phyloP scores from a whole-genome alignment of 805 yeast genomes.

The Starmerella davenportii region DNA sequence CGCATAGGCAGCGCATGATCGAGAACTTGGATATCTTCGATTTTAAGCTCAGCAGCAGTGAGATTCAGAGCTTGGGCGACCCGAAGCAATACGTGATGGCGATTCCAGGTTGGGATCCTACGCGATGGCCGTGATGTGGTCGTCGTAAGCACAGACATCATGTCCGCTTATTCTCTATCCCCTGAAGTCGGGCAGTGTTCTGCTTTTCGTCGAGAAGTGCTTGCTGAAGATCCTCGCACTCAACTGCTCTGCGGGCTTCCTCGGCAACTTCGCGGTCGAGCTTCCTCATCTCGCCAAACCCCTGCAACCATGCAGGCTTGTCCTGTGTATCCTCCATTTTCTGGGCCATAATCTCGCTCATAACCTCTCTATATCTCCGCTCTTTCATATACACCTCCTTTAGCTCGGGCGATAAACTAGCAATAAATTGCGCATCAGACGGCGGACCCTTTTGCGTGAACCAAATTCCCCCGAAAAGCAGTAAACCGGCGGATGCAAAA shows the following conservation, averaged over 20 bases:
- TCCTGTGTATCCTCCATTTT: slow-evolving; percentile 12
- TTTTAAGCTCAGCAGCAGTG: slow-evolving; percentile 24
- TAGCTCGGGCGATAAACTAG: slow-evolving; percentile 64
- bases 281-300: slow-evolving; percentile 17
- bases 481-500: slow-evolving; percentile 37
- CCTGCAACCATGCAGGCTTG: slow-evolving; percentile 21
- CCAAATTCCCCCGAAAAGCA: slow-evolving; percentile 50
- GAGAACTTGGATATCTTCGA: slow-evolving; percentile 39
- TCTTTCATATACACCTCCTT: slow-evolving; percentile 56
- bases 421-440: slow-evolving; percentile 61
- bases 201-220: not conserved
- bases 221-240: not conserved
- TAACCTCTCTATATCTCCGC: slow-evolving; percentile 17
- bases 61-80: slow-evolving; percentile 20
- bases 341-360: slow-evolving; percentile 15
- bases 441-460: slow-evolving; percentile 64
- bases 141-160: not conserved
- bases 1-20: slow-evolving; percentile 36
- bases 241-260: slow-evolving; percentile 11
- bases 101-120: slow-evolving; percentile 24
- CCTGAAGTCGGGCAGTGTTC: not conserved
- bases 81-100: slow-evolving; percentile 20
- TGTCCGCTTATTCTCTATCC: not conserved
- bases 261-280: slow-evolving; percentile 16
- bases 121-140: slow-evolving; percentile 15